Percentiles rank a stretch among this genome's conserved stretches.
Evolutionary conservation across 1,284 basidiomycete genomes (phyloP).

Genomic region (Trichosporon sp.): DNA sequence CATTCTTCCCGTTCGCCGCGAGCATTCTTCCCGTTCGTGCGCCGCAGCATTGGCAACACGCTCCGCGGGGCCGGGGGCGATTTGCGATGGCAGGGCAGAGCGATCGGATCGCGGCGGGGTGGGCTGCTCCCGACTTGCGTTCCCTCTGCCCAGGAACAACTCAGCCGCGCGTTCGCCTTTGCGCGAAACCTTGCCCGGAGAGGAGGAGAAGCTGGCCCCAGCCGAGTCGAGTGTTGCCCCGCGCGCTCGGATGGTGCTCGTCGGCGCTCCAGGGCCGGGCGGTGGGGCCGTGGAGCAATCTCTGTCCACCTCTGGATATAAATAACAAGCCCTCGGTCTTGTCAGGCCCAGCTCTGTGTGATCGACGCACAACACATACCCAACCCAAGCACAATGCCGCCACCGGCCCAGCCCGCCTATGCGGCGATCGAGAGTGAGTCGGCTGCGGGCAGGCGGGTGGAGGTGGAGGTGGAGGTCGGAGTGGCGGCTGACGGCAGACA

Average conservation of each 20-base stretch:
- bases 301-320: not conserved
- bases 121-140: not conserved
- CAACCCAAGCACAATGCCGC: not conserved
- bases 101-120: not conserved
- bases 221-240: not conserved
- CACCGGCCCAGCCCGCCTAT: not conserved
- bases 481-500: conserved; percentile 11
- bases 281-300: not conserved
- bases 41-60: not conserved
- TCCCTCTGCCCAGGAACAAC: not conserved
- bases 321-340: not conserved
- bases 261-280: not conserved
- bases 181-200: not conserved
- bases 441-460: not conserved
- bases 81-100: not conserved
- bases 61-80: not conserved
- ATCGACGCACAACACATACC: not conserved
- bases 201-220: not conserved
- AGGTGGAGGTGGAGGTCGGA: not conserved
- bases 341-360: not conserved
- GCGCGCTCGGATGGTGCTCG: not conserved
- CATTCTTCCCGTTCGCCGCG: conserved; percentile 6
- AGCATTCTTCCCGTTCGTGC: conserved; percentile 1
- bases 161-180: not conserved
- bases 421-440: conserved; percentile 4